Evolutionary conservation across 2,329 filamentous ascomycete genomes (phyloP).

Genomic region (Chaetomiaceae sp.): DNA sequence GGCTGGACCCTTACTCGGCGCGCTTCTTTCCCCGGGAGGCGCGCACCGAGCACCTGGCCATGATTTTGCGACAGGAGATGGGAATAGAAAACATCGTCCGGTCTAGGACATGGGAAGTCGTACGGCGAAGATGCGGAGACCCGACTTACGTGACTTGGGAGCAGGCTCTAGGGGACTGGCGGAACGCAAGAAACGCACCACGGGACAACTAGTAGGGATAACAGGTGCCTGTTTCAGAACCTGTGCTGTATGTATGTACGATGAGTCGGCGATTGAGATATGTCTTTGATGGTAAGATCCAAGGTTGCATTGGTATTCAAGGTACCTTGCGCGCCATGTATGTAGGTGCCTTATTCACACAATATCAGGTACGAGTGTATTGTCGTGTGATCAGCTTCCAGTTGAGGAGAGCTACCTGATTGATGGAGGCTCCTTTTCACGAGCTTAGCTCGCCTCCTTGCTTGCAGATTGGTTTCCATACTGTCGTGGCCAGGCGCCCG

Average conservation of each 20-base stretch:
- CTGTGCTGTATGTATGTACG: neutral
- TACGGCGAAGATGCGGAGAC: slow-evolving; percentile 69
- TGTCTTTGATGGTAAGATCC: too few relatives aligned
- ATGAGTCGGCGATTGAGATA: too few relatives aligned
- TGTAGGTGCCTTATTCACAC: too few relatives aligned
- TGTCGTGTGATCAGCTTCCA: too few relatives aligned
- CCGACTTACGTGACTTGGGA: slow-evolving; percentile 55
- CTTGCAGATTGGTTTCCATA: too few relatives aligned
- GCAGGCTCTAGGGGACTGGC: slow-evolving; percentile 60
- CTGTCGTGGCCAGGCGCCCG: too few relatives aligned
- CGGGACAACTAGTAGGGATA: neutral
- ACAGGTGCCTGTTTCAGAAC: neutral
- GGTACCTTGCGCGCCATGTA: too few relatives aligned
- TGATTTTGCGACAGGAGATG: slow-evolving; percentile 67
- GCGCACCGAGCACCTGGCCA: slow-evolving; percentile 73
- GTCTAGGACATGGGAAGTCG: slow-evolving; percentile 72
- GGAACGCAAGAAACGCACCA: slow-evolving; percentile 26
- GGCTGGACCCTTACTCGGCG: slow-evolving; percentile 85
- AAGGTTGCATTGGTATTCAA: too few relatives aligned
- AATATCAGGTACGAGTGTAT: too few relatives aligned
- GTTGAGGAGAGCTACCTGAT: too few relatives aligned
- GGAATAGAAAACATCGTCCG: slow-evolving; percentile 76
- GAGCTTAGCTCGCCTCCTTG: too few relatives aligned
- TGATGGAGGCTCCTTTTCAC: too few relatives aligned
- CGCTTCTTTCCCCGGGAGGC: slow-evolving; percentile 77